phyloP scores from a whole-genome alignment of 352 stramenopile genomes.

The Phytophthora hybrid region DNA sequence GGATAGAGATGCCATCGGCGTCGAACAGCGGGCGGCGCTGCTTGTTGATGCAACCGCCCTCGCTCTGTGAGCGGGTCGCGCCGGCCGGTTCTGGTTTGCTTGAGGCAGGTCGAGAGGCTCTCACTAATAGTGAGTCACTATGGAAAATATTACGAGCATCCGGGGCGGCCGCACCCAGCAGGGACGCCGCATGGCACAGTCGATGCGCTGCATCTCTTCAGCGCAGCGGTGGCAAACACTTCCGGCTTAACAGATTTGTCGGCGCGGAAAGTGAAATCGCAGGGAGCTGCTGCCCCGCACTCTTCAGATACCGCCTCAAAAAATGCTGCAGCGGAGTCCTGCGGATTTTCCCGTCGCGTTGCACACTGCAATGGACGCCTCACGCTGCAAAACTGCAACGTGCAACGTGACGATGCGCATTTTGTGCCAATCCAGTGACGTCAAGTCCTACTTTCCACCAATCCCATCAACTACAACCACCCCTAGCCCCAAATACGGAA shows the following conservation, averaged over 20 bases:
- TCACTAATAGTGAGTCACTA: too few species aligned
- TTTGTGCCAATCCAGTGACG: too few species aligned
- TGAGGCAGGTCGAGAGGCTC: background rate
- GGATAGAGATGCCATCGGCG: slow-evolving; percentile 17
- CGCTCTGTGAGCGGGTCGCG: slow-evolving; percentile 16
- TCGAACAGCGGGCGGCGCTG: slow-evolving; percentile 17
- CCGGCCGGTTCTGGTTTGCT: background rate
- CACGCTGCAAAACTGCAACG: slow-evolving; percentile 23
- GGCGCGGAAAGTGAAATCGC: too few species aligned
- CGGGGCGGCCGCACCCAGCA: background rate
- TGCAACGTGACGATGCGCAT: slow-evolving; percentile 15
- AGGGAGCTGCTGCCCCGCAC: background rate
- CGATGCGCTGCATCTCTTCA: slow-evolving; percentile 10
- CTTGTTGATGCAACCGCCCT: slow-evolving; percentile 28
- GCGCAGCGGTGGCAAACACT: slow-evolving; percentile 26
- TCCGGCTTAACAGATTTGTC: slow-evolving; percentile 19
- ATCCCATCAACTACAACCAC: background rate
- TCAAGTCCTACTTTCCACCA: slow-evolving; percentile 1
- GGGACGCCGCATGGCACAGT: background rate
- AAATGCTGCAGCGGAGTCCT: slow-evolving; percentile 32
- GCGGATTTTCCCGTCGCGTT: slow-evolving; percentile 33
- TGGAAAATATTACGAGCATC: slow-evolving; percentile 22
- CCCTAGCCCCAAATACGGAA: slow-evolving; percentile 29
- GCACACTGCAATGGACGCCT: slow-evolving; percentile 3
- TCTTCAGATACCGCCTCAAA: slow-evolving; percentile 7